Evolutionary conservation across 306 rosid genomes (phyloP).

Genomic region (Notholithocarpus densiflorus): DNA sequence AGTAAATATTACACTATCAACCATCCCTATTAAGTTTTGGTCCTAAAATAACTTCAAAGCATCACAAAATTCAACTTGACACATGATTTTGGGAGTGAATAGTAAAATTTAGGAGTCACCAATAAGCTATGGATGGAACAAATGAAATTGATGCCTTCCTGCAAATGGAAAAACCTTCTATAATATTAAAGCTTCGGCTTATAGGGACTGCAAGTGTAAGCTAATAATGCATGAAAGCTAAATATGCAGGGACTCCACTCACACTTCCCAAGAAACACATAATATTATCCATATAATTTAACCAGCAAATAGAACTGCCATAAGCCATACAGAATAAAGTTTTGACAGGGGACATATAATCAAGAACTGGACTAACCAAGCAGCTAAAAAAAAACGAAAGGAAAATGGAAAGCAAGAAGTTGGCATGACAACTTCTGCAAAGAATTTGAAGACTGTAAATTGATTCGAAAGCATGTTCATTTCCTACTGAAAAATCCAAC

Average conservation of each 20-base stretch:
- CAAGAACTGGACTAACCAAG: neutral
- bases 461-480: neutral
- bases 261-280: neutral
- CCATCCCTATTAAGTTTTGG: neutral
- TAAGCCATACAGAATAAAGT: neutral
- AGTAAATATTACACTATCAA: neutral
- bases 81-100: neutral
- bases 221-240: neutral
- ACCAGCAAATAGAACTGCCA: neutral
- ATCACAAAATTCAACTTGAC: neutral
- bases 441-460: neutral
- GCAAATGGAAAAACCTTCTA: neutral
- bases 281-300: neutral
- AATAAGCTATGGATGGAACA: neutral
- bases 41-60: neutral
- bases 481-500: neutral
- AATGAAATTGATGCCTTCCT: neutral
- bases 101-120: neutral
- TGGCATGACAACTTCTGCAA: neutral
- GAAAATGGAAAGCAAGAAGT: neutral
- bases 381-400: neutral
- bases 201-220: neutral
- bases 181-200: neutral
- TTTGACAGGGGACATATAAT: neutral
- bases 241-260: neutral